These are phyloP conservation scores for Phellinidium pouzarii DNA, from an alignment of 1,284 basidiomycete genomes.

Conservation along the genomic window DNA sequence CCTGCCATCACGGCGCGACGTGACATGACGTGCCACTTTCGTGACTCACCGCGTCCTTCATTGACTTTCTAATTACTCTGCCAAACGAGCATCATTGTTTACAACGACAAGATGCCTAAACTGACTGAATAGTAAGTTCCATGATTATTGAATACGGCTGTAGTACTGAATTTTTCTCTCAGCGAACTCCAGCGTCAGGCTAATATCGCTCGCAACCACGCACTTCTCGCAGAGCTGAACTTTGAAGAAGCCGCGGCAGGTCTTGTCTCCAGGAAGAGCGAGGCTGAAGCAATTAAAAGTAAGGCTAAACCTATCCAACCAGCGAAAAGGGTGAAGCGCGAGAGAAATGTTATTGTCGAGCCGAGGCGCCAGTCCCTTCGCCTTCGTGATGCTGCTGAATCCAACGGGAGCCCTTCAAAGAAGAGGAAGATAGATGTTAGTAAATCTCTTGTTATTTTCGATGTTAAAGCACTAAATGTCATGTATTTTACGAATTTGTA, in stretches of 20 bases:
- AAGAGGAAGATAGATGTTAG: conserved; percentile 59
- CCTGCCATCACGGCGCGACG: background rate
- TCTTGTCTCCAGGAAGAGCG: conserved; percentile 26
- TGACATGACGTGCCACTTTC: conserved; percentile 1
- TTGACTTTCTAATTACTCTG: background rate
- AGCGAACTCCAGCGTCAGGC: conserved; percentile 71
- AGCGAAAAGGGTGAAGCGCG: conserved; percentile 44
- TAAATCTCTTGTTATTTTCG: background rate
- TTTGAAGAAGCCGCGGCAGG: conserved; percentile 48
- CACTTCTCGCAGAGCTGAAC: conserved; percentile 61
- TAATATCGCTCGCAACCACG: conserved; percentile 73
- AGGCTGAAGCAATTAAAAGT: conserved; percentile 25
- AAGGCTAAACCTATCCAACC: conserved; percentile 62
- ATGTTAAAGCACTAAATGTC: background rate
- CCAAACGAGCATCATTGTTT: too few species aligned
- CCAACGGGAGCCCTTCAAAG: conserved; percentile 57
- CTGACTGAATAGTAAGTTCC: conserved; percentile 47
- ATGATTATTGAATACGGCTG: too few species aligned
- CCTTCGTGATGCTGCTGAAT: conserved; percentile 40
- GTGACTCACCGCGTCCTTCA: conserved; percentile 1
- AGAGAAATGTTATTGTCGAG: conserved; percentile 32
- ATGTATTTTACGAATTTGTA: conserved; percentile 23
- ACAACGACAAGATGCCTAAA: conserved; percentile 24
- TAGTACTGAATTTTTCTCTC: background rate
- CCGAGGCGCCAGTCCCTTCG: conserved; percentile 62